phyloP scores from a whole-genome alignment of 2,329 filamentous ascomycete species.

The Aspergillus spinulosporus region DNA sequence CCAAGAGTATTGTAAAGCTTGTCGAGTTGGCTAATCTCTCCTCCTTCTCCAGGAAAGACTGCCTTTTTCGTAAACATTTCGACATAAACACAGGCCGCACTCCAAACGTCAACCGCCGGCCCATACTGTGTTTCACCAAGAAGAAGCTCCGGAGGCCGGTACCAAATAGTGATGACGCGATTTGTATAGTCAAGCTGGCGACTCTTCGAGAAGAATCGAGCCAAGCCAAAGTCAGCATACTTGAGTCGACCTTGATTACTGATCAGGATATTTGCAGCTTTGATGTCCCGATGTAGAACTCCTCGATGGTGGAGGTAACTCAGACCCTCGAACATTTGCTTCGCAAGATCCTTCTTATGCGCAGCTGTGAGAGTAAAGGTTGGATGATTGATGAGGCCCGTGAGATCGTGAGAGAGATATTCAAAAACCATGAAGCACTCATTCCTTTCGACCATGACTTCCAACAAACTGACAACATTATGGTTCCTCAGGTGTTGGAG shows the following conservation, averaged over 20 bases:
- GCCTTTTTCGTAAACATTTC: constrained; percentile 94
- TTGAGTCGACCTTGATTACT: constrained; percentile 87
- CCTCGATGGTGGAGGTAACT: constrained; percentile 90
- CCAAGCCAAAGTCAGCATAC: constrained; percentile 92
- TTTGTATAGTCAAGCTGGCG: constrained; percentile 95
- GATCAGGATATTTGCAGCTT: constrained; percentile 94
- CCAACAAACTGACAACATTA: constrained; percentile 83
- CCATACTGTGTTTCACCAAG: constrained; percentile 89
- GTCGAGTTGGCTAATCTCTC: constrained; percentile 90
- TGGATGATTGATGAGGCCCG: constrained; percentile 90
- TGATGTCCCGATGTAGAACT: constrained; percentile 97
- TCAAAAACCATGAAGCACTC: constrained; percentile 99
- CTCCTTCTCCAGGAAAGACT: constrained; percentile 92
- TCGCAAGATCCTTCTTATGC: constrained; percentile 90
- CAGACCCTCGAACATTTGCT: constrained; percentile 88
- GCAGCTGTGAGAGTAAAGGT: constrained; percentile 79
- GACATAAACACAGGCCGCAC: constrained; percentile 91
- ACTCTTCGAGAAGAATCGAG: constrained; percentile 92
- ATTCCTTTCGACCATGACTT: constrained; percentile 99
- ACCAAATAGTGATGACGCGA: constrained; percentile 98
- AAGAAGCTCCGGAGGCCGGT: constrained; percentile 84
- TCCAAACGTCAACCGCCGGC: constrained; percentile 92
- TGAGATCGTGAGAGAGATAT: constrained; percentile 93
- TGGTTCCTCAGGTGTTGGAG: constrained; percentile 88
- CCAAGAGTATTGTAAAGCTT: constrained; percentile 94